Base-by-base conservation (phyloP, 2,329 filamentous ascomycete genomes). In the Fusarium globosum region DNA sequence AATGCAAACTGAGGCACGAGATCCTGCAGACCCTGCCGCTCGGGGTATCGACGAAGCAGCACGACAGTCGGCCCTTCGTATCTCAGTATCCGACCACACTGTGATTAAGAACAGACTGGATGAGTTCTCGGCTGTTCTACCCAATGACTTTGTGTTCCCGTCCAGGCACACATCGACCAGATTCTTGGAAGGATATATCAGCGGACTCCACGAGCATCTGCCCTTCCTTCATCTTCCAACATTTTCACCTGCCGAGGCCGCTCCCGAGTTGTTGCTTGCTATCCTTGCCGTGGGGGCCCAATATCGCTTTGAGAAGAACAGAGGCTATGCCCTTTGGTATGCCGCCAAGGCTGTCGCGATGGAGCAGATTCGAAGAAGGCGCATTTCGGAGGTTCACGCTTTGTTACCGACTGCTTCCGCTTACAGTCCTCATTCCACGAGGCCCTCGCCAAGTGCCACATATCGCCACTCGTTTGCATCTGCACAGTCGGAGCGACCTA, bases 141-240 rank as follows among this genome's bases (percentile, higher is more conserved):
- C 90, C 1, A 84, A 82, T 59, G 89, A 90, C 73, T 94, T 94
- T 72, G 86, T 89, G 7, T 88, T 94, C 56, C 92, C 92, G 3
- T 93, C 91, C 9, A 87, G 92, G 7, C 88, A 93, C 73, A 92
- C 92, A 0, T 79, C 94, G 35, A 91, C 90, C 6, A 84, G 92
- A 39, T 94, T 93, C 70, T 81, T 94, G 38, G 91, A 92, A 66
- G 91, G 91, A 3, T 94, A 93, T 75, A 88, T 93, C 60, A 89
- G 87, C 65, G 91, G 91, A 1, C 93, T 94, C 65, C 86, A 89
- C 62, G 86, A 88, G 59, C 85, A 88, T 68, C 77, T 88, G 1
- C 87, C 87, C 1, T 86, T 94, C 69, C 83, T 94, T 35, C 92
- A 94, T 78, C 82, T 93, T 10, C 89, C 92, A 0, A 93, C 91